Percentiles rank a stretch among this genome's conserved stretches.
Evolutionary conservation across 208 protist genomes (phyloP).

Genomic region (Wallacemonas collosoma): DNA sequence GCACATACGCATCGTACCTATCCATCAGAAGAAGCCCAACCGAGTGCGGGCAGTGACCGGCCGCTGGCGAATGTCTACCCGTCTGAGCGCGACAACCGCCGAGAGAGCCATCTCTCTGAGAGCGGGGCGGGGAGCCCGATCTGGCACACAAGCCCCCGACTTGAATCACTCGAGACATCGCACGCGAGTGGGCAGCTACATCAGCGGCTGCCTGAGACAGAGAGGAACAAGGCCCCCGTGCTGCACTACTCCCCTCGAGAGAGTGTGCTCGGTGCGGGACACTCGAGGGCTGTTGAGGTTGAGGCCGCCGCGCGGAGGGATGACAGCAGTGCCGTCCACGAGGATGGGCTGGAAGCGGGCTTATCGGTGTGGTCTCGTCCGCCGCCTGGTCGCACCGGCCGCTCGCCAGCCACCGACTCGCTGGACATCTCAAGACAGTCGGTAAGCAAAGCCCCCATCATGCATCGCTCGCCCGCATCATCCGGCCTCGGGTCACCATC

Average conservation of each 20-base stretch:
- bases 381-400: not conserved
- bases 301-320: not conserved
- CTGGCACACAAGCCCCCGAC: not conserved
- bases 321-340: not conserved
- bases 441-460: constrained; percentile 3
- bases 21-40: no score
- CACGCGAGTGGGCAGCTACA: no score
- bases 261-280: not conserved
- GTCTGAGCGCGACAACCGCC: not conserved
- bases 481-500: not conserved
- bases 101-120: not conserved
- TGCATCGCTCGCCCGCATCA: not conserved
- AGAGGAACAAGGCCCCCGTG: not conserved
- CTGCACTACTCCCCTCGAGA: not conserved
- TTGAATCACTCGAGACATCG: not conserved
- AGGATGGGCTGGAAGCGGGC: not conserved
- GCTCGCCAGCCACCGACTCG: not conserved
- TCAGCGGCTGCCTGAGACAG: not conserved
- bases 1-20: not conserved
- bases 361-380: not conserved
- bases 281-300: not conserved
- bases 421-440: not conserved
- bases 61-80: no score
- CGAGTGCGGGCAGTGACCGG: no score
- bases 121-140: not conserved